phyloP scores from a whole-genome alignment of 306 rosid genomes.

The Gastrolobium bilobum region DNA sequence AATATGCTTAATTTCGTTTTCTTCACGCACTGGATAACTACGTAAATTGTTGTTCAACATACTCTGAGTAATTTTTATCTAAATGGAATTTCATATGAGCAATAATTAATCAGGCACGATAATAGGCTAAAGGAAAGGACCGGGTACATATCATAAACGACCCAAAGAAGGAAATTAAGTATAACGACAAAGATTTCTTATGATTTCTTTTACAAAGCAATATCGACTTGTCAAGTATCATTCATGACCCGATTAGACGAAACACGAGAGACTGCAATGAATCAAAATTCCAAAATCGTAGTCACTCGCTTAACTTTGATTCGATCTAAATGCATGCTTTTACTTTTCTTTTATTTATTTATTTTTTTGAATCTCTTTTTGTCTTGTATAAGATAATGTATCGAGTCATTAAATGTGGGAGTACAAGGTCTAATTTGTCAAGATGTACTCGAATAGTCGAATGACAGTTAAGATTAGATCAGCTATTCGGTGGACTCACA shows the following conservation, averaged over 20 bases:
- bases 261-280: background rate
- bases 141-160: background rate
- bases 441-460: too few species aligned
- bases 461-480: too few species aligned
- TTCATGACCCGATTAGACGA: background rate
- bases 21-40: background rate
- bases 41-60: background rate
- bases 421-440: too few species aligned
- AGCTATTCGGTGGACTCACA: too few species aligned
- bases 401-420: background rate
- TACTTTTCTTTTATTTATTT: too few species aligned
- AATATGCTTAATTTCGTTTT: background rate
- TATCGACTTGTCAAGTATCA: background rate
- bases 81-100: background rate
- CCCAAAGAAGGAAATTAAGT: background rate
- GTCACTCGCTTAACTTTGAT: background rate
- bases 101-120: constrained; percentile 1
- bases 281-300: background rate
- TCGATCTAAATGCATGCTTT: background rate
- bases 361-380: background rate
- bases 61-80: background rate
- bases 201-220: background rate
- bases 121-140: background rate
- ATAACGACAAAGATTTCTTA: background rate
- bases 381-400: background rate